Conservation (phyloP, 2,329 filamentous ascomycete genomes). For the Chaetomiaceae sp. region DNA sequence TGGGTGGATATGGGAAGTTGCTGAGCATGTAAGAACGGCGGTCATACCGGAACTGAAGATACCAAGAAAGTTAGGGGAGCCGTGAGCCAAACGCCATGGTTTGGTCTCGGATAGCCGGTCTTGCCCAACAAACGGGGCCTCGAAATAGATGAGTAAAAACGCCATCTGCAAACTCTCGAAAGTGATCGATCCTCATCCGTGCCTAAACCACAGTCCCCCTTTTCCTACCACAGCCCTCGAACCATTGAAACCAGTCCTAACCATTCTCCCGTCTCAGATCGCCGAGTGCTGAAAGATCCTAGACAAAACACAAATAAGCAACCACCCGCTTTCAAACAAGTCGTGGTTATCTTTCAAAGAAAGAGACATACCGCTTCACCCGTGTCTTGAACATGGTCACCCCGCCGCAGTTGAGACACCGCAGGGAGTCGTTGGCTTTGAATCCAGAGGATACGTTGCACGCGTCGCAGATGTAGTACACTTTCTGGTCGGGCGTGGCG, state of each 20-base stretch:
- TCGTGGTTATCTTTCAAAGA: no score
- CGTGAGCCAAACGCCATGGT: not conserved
- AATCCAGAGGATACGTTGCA: not conserved
- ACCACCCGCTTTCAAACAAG: not conserved
- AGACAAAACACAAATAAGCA: not conserved
- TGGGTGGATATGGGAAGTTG: not conserved
- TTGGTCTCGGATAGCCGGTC: not conserved
- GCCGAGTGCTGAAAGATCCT: not conserved
- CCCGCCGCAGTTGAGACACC: slow-evolving; percentile 8
- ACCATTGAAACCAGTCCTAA: not conserved
- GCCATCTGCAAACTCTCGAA: no score
- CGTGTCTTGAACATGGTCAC: slow-evolving; percentile 7
- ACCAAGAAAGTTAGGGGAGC: not conserved
- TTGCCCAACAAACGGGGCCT: not conserved
- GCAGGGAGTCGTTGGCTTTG: slow-evolving; percentile 4
- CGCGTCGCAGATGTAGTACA: slow-evolving; percentile 7
- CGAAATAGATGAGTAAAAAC: not conserved
- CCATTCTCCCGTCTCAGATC: not conserved
- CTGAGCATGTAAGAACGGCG: not conserved
- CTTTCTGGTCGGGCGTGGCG: slow-evolving; percentile 5
- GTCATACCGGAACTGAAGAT: not conserved
- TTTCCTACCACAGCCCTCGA: no score
- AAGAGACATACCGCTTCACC: slow-evolving; percentile 1
- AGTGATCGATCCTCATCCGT: not conserved
- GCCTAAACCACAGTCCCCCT: not conserved